Evolutionary conservation across 495 filamentous ascomycete species (phyloP).

Genomic region (Cryomyces minteri): DNA sequence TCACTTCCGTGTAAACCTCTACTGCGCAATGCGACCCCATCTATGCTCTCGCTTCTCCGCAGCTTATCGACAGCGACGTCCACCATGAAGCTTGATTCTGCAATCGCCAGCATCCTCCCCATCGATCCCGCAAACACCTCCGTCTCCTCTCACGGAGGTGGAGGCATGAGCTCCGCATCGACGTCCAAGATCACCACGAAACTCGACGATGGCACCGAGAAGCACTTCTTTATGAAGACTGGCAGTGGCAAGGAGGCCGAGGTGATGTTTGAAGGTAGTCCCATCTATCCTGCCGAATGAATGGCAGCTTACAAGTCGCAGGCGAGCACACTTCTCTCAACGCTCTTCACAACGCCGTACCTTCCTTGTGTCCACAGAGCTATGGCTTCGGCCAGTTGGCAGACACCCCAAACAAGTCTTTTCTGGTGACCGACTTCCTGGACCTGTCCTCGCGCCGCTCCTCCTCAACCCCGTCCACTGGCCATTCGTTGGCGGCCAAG

Average conservation of each 20-base stretch:
- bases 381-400: slow-evolving; percentile 48
- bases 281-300: neutral
- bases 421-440: slow-evolving; percentile 70
- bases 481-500: slow-evolving; percentile 44
- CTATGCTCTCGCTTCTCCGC: too few relatives aligned
- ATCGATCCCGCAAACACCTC: slow-evolving; percentile 37
- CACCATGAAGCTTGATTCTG: slow-evolving; percentile 23
- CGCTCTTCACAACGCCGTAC: slow-evolving; percentile 51
- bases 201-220: slow-evolving; percentile 30
- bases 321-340: slow-evolving; percentile 75
- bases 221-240: slow-evolving; percentile 68
- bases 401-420: slow-evolving; percentile 32
- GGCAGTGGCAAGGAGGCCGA: slow-evolving; percentile 41
- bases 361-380: slow-evolving; percentile 54
- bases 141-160: slow-evolving; percentile 45
- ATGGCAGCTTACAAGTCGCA: neutral
- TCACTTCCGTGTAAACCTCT: too few relatives aligned
- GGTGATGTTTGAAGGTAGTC: slow-evolving; percentile 48
- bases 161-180: slow-evolving; percentile 44
- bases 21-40: too few relatives aligned
- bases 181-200: slow-evolving; percentile 48
- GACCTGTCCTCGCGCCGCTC: slow-evolving; percentile 27
- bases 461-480: slow-evolving; percentile 20
- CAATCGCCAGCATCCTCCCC: slow-evolving; percentile 33
- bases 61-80: too few relatives aligned